These are phyloP conservation scores for Scorias spongiosa DNA, from an alignment of 2,329 filamentous ascomycete species.

Conservation along the genomic window DNA sequence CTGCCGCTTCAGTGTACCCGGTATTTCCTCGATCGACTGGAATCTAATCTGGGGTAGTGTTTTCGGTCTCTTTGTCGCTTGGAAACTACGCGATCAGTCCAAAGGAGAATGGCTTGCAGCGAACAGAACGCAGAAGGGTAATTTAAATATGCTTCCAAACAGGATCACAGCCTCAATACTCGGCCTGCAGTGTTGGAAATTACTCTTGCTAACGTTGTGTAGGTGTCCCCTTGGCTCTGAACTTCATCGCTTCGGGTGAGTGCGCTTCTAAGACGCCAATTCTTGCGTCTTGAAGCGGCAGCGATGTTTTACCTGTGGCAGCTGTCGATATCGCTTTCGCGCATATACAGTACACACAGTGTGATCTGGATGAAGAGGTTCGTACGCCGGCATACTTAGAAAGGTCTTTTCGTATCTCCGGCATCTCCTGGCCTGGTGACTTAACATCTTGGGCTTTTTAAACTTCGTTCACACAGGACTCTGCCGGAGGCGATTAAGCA, in stretches of 20 bases:
- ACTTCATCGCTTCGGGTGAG: constrained; percentile 89
- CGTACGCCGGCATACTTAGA: constrained; percentile 9
- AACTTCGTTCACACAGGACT: background rate
- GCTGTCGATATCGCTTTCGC: no score
- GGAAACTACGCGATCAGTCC: constrained; percentile 43
- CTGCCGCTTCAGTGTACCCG: constrained; percentile 16
- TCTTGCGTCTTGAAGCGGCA: constrained; percentile 4
- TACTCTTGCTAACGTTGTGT: constrained; percentile 17
- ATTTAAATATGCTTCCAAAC: constrained; percentile 21
- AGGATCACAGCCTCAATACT: constrained; percentile 1
- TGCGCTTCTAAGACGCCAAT: constrained; percentile 23
- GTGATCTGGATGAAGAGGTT: constrained; percentile 3
- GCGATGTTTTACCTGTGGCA: background rate
- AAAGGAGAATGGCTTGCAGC: constrained; percentile 59
- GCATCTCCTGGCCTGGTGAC: background rate
- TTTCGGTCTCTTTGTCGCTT: constrained; percentile 45
- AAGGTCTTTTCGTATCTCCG: background rate
- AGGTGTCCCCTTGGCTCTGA: constrained; percentile 70
- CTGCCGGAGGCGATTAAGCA: constrained; percentile 10
- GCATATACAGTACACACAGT: no score
- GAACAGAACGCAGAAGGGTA: constrained; percentile 74
- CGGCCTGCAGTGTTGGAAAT: constrained; percentile 8
- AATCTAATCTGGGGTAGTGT: constrained; percentile 32
- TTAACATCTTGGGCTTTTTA: background rate
- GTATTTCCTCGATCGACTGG: background rate